Conservation (phyloP, 129 eudicot genomes). For the Rutidosis leptorrhynchoides region DNA sequence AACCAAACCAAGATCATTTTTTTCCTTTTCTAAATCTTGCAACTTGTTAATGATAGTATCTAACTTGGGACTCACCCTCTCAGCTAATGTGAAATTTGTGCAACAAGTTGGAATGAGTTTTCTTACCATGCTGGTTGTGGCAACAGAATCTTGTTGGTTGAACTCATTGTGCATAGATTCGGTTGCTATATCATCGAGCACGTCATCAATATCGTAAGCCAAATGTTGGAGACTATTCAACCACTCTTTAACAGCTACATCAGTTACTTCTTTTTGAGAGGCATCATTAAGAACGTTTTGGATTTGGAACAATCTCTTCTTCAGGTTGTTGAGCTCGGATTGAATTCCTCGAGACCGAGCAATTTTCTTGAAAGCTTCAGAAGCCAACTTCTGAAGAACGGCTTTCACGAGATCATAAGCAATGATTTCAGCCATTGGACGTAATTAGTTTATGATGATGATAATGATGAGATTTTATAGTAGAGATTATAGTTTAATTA, state of each 20-base stretch:
- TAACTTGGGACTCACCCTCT: neutral
- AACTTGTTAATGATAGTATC: neutral
- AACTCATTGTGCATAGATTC: slow-evolving; percentile 6
- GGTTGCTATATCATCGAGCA: neutral
- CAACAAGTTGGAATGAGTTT: slow-evolving; percentile 16
- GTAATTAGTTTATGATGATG: no score
- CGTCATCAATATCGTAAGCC: slow-evolving; percentile 15
- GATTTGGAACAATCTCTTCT: neutral
- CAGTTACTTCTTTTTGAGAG: slow-evolving; percentile 8
- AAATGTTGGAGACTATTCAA: slow-evolving; percentile 6
- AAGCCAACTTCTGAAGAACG: neutral
- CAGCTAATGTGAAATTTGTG: neutral
- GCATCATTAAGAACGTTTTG: slow-evolving; percentile 1
- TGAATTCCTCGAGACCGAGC: neutral
- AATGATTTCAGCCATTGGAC: neutral
- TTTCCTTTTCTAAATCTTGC: neutral
- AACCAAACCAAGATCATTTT: slow-evolving; percentile 4
- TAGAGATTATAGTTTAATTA: no score
- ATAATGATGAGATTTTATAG: no score
- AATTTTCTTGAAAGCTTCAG: neutral
- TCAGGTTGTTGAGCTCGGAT: neutral
- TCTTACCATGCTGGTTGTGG: neutral
- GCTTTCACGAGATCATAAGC: neutral
- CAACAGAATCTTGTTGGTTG: neutral
- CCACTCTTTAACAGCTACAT: slow-evolving; percentile 9